These are phyloP conservation scores for Articulospora tetracladia DNA, from an alignment of 495 filamentous ascomycete species.

Conservation along the genomic window DNA sequence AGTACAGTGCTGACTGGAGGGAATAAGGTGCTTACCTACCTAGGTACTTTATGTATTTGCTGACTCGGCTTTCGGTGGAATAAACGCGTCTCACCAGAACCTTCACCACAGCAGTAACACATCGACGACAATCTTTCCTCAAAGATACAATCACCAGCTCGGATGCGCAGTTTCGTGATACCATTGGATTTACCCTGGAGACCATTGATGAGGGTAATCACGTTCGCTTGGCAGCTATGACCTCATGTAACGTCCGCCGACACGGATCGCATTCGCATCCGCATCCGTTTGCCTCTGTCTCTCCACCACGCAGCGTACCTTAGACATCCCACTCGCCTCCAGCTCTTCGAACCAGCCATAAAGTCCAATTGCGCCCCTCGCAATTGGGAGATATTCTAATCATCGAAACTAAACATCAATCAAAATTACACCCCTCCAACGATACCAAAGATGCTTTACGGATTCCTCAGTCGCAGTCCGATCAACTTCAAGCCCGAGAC, in stretches of 20 bases:
- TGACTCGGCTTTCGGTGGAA: neutral
- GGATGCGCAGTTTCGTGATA: too few species aligned
- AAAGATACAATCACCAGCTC: too few species aligned
- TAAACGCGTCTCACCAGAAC: neutral
- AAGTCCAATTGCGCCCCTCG: neutral
- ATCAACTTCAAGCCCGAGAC: conserved; percentile 44
- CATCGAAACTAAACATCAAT: neutral
- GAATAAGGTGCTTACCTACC: neutral
- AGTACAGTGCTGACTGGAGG: too few species aligned
- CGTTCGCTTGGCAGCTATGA: neutral
- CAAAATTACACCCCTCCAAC: neutral
- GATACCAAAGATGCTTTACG: conserved; percentile 11
- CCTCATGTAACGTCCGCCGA: neutral
- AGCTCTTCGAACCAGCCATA: neutral
- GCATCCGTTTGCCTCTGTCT: neutral
- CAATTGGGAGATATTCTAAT: neutral
- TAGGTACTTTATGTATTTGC: neutral
- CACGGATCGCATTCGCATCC: neutral
- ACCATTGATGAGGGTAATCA: neutral
- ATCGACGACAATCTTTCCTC: too few species aligned
- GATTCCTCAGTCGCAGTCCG: neutral
- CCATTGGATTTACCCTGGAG: too few species aligned
- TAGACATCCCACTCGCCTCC: neutral
- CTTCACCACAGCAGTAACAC: neutral
- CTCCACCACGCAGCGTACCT: too few species aligned